phyloP scores from a whole-genome alignment of 768 basidiomycete species.

The Russula abietina region DNA sequence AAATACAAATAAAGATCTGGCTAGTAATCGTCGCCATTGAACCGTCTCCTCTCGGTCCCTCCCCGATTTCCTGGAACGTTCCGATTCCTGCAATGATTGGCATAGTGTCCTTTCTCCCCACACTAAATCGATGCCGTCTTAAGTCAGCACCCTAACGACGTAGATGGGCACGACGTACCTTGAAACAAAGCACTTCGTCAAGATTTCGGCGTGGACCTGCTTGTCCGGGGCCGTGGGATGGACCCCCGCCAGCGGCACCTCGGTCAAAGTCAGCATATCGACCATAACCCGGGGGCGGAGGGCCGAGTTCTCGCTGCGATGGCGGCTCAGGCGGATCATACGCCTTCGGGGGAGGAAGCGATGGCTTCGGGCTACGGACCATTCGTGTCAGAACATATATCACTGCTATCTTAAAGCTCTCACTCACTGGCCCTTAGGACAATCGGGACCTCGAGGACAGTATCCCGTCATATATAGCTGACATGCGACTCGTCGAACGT shows the following conservation, averaged over 20 bases:
- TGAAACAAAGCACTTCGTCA: slow-evolving; percentile 83
- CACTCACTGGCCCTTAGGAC: slow-evolving; percentile 83
- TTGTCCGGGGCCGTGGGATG: slow-evolving; percentile 31
- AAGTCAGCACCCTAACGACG: slow-evolving; percentile 8
- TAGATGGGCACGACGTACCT: slow-evolving; percentile 42
- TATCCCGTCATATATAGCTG: slow-evolving; percentile 89
- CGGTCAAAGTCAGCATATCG: slow-evolving; percentile 76
- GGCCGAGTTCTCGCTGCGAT: slow-evolving; percentile 73
- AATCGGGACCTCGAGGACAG: slow-evolving; percentile 86
- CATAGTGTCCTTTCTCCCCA: slow-evolving; percentile 91
- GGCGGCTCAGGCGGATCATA: slow-evolving; percentile 75
- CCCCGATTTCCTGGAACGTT: slow-evolving; percentile 90
- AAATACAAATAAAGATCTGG: background rate
- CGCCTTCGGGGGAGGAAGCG: slow-evolving; percentile 58
- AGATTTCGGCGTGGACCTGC: slow-evolving; percentile 58
- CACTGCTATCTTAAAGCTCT: background rate
- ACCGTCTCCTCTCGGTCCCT: slow-evolving; percentile 52
- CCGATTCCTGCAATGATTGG: slow-evolving; percentile 86
- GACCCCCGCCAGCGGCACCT: slow-evolving; percentile 36
- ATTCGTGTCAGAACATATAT: slow-evolving; percentile 15
- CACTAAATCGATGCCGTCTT: slow-evolving; percentile 44
- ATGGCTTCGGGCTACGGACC: slow-evolving; percentile 64
- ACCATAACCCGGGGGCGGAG: slow-evolving; percentile 88
- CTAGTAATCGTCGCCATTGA: slow-evolving; percentile 27
- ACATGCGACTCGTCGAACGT: slow-evolving; percentile 86